Evolutionary conservation across 2,329 filamentous ascomycete genomes (phyloP), one percentile per base, ranked within the genome.

Genomic region (Thelonectria olida): DNA sequence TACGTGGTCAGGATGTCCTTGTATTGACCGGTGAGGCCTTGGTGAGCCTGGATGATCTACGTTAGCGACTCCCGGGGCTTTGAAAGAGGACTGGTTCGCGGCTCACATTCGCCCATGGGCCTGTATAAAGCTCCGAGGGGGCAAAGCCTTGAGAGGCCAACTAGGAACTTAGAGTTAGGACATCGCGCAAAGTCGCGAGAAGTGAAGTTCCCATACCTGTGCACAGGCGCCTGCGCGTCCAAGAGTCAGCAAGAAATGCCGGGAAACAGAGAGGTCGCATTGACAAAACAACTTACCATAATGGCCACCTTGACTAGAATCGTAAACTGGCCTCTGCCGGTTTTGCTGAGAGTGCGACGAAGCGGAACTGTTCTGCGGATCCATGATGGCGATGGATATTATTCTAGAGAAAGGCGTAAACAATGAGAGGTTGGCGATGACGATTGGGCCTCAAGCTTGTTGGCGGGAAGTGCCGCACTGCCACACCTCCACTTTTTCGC

Each of bases 1-100:
- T 99, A 99, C 6, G 95, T 97, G 42, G 96, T 97, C 71, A 99
- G 84, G 73, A 98, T 97, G 77, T 99, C 96, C 76, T 97, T 95
- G 78, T 97, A 97, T 64, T 91, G 91, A 64, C 93, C 94, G 60
- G 90, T 92, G 48, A 99, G 85, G 50, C 96, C 96, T 85, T 99
- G 96, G 74, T 97, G 97, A 67, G 98, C 93, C 92, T 96, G 73
- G 52, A 55, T 50, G 17, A 23, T 22, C 31, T 5, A 22, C 5
- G 41, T 42, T 38, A 53, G 60, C 51, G 47, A 47, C 22, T 19
- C n/a, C 20, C 38, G 47, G 54, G 39, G 17, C 12, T 23, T 10
- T 3, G 9, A 3, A 10, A 17, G 19, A 42, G 19, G 44, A 47
- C 9, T 31, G 27, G 12, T n/a, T 31, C 19, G 39, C 38, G 38